Percentiles rank a stretch among this genome's conserved stretches.
Conservation (phyloP, 169 alveolate genomes). For the Plasmodium gallinaceum region DNA sequence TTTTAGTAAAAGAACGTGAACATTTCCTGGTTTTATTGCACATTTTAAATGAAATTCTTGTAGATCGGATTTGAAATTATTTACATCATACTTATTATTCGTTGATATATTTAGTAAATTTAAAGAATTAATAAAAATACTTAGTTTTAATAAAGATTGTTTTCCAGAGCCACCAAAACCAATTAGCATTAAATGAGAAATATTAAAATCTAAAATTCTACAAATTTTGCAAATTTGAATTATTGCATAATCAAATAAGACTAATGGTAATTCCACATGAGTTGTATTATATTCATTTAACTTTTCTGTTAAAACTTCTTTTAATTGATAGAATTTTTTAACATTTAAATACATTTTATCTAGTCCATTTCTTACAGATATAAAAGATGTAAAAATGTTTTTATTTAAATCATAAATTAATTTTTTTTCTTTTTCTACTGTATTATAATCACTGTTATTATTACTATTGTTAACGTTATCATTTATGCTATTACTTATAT, state of each 20-base stretch:
- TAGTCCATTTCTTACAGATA: constrained; percentile 92
- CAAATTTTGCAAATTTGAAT: constrained; percentile 94
- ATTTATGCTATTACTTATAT: not conserved
- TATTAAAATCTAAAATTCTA: constrained; percentile 93
- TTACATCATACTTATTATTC: constrained; percentile 91
- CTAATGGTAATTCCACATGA: constrained; percentile 94
- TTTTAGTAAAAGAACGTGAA: constrained; percentile 93
- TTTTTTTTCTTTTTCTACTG: constrained; percentile 76
- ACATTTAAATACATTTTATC: constrained; percentile 90
- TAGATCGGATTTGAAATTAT: constrained; percentile 92
- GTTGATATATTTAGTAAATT: constrained; percentile 90
- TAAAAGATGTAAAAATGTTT: constrained; percentile 90
- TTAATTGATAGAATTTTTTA: constrained; percentile 88
- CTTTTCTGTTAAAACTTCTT: constrained; percentile 91
- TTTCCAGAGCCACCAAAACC: constrained; percentile 99
- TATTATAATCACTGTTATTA: not conserved
- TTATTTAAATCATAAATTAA: constrained; percentile 86
- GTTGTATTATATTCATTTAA: constrained; percentile 92
- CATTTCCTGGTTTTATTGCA: constrained; percentile 93
- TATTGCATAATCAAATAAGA: constrained; percentile 95
- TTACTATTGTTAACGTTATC: not conserved
- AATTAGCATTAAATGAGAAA: constrained; percentile 95
- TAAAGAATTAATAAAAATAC: constrained; percentile 92
- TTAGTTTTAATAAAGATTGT: constrained; percentile 93
- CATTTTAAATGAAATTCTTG: constrained; percentile 95